Conservation (phyloP, 345 rosid genomes). For the Syzygium aqueum region DNA sequence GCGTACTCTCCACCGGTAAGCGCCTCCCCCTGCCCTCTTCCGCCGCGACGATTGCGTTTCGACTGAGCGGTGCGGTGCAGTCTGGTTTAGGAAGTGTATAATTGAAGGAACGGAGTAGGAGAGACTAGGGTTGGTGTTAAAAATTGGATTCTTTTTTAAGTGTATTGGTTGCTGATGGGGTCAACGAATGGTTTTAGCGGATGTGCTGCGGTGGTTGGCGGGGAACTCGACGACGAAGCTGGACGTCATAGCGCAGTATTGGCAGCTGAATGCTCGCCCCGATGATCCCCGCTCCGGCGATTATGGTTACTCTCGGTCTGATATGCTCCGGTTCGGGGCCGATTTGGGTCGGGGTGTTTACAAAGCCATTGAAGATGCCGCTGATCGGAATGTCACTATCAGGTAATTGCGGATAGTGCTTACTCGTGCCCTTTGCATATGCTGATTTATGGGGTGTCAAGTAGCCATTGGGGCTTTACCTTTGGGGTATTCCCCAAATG, state of each 20-base stretch:
- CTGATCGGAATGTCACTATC: constrained; percentile 54
- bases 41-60: not conserved
- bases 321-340: constrained; percentile 49
- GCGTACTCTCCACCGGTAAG: constrained; percentile 72
- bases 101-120: not conserved
- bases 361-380: constrained; percentile 49
- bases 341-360: constrained; percentile 50
- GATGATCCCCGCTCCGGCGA: constrained; percentile 69
- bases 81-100: not conserved
- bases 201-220: constrained; percentile 77
- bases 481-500: not conserved
- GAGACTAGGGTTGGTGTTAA: not conserved
- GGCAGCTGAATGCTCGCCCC: constrained; percentile 63
- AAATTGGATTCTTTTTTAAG: not conserved
- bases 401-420: constrained; percentile 21
- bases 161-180: not conserved
- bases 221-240: constrained; percentile 52
- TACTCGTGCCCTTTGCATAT: not conserved
- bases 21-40: not conserved
- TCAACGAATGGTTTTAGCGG: constrained; percentile 19
- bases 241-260: constrained; percentile 80
- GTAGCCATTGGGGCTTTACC: accelerated
- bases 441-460: not conserved
- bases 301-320: constrained; percentile 54
- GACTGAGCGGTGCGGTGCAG: not conserved